Conservation (phyloP, 2,329 filamentous ascomycete genomes). For the Huntiella abstrusa region DNA sequence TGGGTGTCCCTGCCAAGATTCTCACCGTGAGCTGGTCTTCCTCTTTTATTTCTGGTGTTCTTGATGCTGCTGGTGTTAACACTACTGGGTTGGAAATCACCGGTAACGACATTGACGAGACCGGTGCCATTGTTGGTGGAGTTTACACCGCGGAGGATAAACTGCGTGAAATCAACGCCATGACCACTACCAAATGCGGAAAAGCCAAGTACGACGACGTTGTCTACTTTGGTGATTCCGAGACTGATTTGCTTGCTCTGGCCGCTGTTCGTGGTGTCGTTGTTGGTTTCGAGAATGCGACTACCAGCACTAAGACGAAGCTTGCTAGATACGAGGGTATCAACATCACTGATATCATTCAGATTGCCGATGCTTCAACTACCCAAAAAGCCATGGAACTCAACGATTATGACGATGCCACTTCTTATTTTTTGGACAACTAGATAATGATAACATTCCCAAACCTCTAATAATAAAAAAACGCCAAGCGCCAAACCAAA, state of each 20-base stretch:
- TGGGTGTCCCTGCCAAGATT: slow-evolving; percentile 23
- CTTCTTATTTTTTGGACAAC: slow-evolving; percentile 1
- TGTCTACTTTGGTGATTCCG: slow-evolving; percentile 41
- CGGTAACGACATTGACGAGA: slow-evolving; percentile 24
- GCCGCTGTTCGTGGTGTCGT: slow-evolving; percentile 26
- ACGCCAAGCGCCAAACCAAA: slow-evolving; percentile 3
- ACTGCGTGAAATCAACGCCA: slow-evolving; percentile 21
- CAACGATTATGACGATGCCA: slow-evolving; percentile 2
- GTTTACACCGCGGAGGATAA: slow-evolving; percentile 26
- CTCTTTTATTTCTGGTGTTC: slow-evolving; percentile 27
- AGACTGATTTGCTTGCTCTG: slow-evolving; percentile 36
- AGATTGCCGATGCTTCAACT: background rate
- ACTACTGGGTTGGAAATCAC: slow-evolving; percentile 18
- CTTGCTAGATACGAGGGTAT: background rate
- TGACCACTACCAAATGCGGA: slow-evolving; percentile 14
- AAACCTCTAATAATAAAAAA: slow-evolving; percentile 2
- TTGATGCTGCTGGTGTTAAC: slow-evolving; percentile 16
- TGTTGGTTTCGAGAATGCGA: slow-evolving; percentile 21
- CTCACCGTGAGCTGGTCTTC: slow-evolving; percentile 34
- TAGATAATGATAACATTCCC: background rate
- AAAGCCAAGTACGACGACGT: slow-evolving; percentile 12
- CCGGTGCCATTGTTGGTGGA: slow-evolving; percentile 25
- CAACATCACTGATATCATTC: background rate
- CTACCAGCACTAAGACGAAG: slow-evolving; percentile 11
- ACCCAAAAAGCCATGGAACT: background rate